These are phyloP conservation scores for Davidsoniella australis DNA, from an alignment of 2,329 filamentous ascomycete species.

Conservation along the genomic window DNA sequence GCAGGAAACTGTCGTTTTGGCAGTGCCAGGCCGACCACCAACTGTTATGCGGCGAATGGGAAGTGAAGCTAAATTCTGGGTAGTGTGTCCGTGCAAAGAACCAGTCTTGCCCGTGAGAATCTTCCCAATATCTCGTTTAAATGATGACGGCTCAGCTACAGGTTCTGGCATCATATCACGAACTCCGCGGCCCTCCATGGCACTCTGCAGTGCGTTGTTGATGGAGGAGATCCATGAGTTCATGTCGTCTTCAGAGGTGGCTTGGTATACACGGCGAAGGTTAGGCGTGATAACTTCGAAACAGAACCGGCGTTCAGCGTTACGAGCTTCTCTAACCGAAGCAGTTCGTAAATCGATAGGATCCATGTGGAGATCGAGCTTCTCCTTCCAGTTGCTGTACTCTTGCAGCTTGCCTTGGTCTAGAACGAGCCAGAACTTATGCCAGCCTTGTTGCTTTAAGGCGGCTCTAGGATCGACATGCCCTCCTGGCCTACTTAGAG, in stretches of 20 bases:
- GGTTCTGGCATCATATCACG: constrained; percentile 30
- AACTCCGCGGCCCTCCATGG: constrained; percentile 64
- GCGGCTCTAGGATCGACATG: constrained; percentile 81
- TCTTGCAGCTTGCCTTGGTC: constrained; percentile 94
- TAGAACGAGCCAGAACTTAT: constrained; percentile 99
- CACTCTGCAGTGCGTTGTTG: constrained; percentile 93
- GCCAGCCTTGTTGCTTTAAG: constrained; percentile 94
- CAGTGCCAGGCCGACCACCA: constrained; percentile 62
- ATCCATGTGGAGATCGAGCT: constrained; percentile 89
- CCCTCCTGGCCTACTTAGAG: constrained; percentile 76
- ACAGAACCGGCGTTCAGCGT: constrained; percentile 86
- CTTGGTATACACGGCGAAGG: constrained; percentile 91
- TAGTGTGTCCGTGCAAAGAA: constrained; percentile 40
- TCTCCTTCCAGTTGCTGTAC: constrained; percentile 99
- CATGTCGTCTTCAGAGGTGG: constrained; percentile 96
- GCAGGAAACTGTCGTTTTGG: constrained; percentile 49
- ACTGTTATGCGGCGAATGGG: constrained; percentile 80
- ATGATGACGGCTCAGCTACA: constrained; percentile 29
- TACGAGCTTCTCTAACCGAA: constrained; percentile 86
- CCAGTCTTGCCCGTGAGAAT: constrained; percentile 85
- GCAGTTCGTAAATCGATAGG: constrained; percentile 95
- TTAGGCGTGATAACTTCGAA: constrained; percentile 97
- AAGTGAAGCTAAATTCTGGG: constrained; percentile 30
- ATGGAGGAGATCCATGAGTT: constrained; percentile 89
- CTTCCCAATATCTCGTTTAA: constrained; percentile 76